A percentile compares a stretch with the other conserved stretches of the same genome.
phyloP scores from a whole-genome alignment of 345 rosid genomes.

The Camelina laxa region DNA sequence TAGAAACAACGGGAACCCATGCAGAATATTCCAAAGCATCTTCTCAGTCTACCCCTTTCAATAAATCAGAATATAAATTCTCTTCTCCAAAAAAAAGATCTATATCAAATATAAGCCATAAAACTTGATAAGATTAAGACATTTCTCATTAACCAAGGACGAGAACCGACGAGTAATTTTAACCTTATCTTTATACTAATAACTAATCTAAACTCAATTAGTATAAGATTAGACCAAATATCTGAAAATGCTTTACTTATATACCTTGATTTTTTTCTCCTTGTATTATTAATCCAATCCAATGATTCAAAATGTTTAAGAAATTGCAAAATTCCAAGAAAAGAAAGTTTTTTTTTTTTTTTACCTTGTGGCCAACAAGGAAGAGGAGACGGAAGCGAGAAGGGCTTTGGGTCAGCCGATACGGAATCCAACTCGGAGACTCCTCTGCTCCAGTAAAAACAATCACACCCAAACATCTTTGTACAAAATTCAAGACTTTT shows the following conservation, averaged over 20 bases:
- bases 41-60: slow-evolving; percentile 3
- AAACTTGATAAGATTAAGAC: slow-evolving; percentile 21
- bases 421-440: slow-evolving; percentile 34
- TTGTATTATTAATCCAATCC: background rate
- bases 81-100: background rate
- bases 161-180: background rate
- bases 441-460: slow-evolving; percentile 57
- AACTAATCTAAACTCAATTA: slow-evolving; percentile 22
- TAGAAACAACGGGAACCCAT: slow-evolving; percentile 25
- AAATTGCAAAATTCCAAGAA: slow-evolving; percentile 16
- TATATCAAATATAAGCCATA: slow-evolving; percentile 12
- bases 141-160: slow-evolving; percentile 1
- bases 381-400: slow-evolving; percentile 69
- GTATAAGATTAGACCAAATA: slow-evolving; percentile 12
- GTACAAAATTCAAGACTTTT: slow-evolving; percentile 3
- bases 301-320: background rate
- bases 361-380: slow-evolving; percentile 82
- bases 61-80: slow-evolving; percentile 1
- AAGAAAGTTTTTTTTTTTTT: slow-evolving; percentile 20
- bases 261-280: background rate
- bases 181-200: slow-evolving; percentile 21
- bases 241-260: background rate
- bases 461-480: slow-evolving; percentile 70
- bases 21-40: slow-evolving; percentile 46
- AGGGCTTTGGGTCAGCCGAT: slow-evolving; percentile 50